Percentiles rank a stretch among this genome's conserved stretches.
These are phyloP conservation scores for Collybia nuda DNA, from an alignment of 768 basidiomycete genomes.

Conservation along the genomic window DNA sequence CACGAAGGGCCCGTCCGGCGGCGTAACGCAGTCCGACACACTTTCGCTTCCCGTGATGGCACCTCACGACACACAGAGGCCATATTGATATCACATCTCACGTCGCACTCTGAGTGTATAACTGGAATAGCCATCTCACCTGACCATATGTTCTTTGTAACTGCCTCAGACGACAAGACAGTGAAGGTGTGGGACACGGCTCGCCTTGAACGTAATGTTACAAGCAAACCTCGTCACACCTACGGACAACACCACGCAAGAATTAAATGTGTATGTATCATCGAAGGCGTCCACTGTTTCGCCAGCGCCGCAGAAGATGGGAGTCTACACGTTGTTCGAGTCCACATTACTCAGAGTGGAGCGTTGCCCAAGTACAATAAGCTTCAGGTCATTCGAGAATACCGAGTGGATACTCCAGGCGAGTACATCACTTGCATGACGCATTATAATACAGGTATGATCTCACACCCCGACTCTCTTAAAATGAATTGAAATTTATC, in stretches of 20 bases:
- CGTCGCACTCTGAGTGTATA: constrained; percentile 78
- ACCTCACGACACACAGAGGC: constrained; percentile 65
- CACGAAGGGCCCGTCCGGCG: constrained; percentile 80
- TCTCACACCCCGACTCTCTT: background rate
- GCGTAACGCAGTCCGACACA: constrained; percentile 70
- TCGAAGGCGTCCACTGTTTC: constrained; percentile 89
- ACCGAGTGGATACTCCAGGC: constrained; percentile 66
- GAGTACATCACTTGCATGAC: constrained; percentile 85
- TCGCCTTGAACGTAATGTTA: constrained; percentile 91
- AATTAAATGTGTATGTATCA: constrained; percentile 68
- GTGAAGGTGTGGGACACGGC: constrained; percentile 93
- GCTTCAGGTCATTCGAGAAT: constrained; percentile 78
- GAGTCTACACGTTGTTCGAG: constrained; percentile 80
- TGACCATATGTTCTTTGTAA: constrained; percentile 93
- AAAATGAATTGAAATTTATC: background rate
- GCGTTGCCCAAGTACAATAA: constrained; percentile 83
- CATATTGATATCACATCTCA: constrained; percentile 79
- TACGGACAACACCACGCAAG: constrained; percentile 62
- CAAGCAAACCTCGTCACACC: constrained; percentile 76
- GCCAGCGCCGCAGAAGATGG: constrained; percentile 86
- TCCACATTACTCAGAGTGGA: constrained; percentile 68
- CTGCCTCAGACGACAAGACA: constrained; percentile 91
- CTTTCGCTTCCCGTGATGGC: constrained; percentile 66
- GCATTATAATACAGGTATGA: constrained; percentile 77
- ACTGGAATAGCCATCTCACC: constrained; percentile 86